Evolutionary conservation across 2,329 filamentous ascomycete genomes (phyloP).

Genomic region (Piedraia hortae): DNA sequence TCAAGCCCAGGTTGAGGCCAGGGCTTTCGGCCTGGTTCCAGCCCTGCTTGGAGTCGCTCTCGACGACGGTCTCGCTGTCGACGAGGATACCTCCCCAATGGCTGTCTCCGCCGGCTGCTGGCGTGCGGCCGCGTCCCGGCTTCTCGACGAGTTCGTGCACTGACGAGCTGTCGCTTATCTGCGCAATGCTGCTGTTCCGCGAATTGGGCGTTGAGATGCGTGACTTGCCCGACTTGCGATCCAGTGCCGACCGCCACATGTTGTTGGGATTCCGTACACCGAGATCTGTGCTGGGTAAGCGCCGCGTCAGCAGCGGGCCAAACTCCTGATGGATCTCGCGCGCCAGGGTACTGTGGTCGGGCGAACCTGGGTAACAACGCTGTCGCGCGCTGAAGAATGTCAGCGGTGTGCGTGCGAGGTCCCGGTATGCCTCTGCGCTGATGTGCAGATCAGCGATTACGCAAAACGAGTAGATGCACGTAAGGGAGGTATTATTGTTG

Average conservation of each 20-base stretch:
- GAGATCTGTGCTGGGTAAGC: conserved; percentile 3
- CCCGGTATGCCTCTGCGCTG: conserved; percentile 6
- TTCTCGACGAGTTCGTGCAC: conserved; percentile 8
- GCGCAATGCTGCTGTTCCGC: conserved; percentile 3
- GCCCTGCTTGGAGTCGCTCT: conserved; percentile 8
- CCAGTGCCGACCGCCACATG: no score
- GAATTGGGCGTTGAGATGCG: conserved; percentile 1
- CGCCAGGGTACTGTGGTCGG: conserved; percentile 18
- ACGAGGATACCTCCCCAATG: conserved; percentile 13
- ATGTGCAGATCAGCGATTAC: conserved; percentile 11
- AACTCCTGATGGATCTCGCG: conserved; percentile 21
- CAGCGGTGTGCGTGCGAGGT: conserved; percentile 14
- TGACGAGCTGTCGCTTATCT: conserved; percentile 4
- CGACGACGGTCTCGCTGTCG: conserved; percentile 12
- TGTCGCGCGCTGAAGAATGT: conserved; percentile 20
- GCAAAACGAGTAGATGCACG: conserved; percentile 19
- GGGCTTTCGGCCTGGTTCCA: conserved; percentile 4
- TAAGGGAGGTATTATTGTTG: conserved; percentile 7
- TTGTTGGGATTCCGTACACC: conserved; percentile 1
- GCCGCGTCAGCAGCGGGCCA: conserved; percentile 13
- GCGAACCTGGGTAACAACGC: conserved; percentile 17
- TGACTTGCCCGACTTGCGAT: conserved; percentile 1
- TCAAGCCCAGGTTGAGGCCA: conserved; percentile 9
- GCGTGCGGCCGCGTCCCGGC: no score
- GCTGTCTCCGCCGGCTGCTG: no score